Evolutionary conservation across 1,139 yeast genomes (phyloP).

Genomic region (Zygosaccharomyces pseudobailii): DNA sequence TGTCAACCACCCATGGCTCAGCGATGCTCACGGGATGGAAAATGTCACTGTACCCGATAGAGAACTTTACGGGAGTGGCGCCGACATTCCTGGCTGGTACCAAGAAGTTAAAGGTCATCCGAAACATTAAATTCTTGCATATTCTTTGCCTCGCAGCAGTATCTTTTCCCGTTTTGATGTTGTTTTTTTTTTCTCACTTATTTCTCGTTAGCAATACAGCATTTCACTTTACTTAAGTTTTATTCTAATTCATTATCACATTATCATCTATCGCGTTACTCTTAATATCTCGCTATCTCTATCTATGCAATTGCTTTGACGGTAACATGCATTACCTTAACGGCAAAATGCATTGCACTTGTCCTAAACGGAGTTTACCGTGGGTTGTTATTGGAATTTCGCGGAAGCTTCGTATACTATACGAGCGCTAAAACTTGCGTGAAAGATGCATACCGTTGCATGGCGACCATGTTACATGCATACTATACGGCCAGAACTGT

Average conservation of each 20-base stretch:
- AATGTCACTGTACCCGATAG: slow-evolving; percentile 45
- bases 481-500: background rate
- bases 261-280: background rate
- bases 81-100: slow-evolving; percentile 63
- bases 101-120: slow-evolving; percentile 31
- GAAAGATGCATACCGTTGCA: slow-evolving; percentile 2
- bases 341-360: background rate
- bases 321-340: background rate
- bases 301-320: background rate
- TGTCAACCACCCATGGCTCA: slow-evolving; percentile 70
- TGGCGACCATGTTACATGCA: background rate
- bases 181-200: background rate
- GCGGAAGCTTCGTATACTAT: background rate
- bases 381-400: background rate
- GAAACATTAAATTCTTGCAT: slow-evolving; percentile 19
- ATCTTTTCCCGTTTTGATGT: slow-evolving; percentile 1
- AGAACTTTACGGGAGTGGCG: slow-evolving; percentile 57
- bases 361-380: slow-evolving; percentile 1
- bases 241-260: background rate
- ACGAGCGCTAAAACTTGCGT: background rate
- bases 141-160: background rate
- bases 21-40: slow-evolving; percentile 57
- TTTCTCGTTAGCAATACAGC: background rate
- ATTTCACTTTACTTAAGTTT: background rate
- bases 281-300: background rate